phyloP scores from a whole-genome alignment of 1,284 basidiomycete species.

The Pascua guehoae region DNA sequence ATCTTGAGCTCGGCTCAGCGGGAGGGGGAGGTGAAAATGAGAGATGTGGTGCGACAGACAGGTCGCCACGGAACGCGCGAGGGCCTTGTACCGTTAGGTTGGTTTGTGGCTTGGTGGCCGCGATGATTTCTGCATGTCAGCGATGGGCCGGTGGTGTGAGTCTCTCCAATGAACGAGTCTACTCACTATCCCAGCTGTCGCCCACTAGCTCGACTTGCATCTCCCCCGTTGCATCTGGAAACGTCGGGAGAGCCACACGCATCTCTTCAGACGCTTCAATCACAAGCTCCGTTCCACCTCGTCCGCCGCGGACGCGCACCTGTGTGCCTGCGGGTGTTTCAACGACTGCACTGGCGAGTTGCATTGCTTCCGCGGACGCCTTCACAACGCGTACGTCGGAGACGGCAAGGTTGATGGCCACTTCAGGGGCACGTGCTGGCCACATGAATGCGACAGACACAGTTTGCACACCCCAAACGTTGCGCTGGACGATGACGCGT shows the following conservation, averaged over 20 bases:
- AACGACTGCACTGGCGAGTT: slow-evolving; percentile 4
- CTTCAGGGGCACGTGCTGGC: slow-evolving; percentile 22
- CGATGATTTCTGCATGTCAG: slow-evolving; percentile 15
- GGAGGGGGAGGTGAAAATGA: neutral
- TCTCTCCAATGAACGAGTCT: neutral
- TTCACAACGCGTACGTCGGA: slow-evolving; percentile 17
- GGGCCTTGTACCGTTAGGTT: no score
- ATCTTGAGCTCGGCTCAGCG: no score
- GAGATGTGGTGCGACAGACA: neutral
- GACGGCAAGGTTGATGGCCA: slow-evolving; percentile 12
- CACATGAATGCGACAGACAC: slow-evolving; percentile 23
- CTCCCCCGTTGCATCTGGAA: slow-evolving; percentile 16
- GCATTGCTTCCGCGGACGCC: slow-evolving; percentile 14
- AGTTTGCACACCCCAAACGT: slow-evolving; percentile 24
- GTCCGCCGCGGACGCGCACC: slow-evolving; percentile 11
- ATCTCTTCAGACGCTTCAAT: slow-evolving; percentile 21
- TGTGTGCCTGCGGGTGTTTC: neutral
- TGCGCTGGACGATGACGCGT: slow-evolving; percentile 17
- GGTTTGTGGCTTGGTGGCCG: neutral
- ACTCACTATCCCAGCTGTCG: slow-evolving; percentile 31
- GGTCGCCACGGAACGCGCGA: no score
- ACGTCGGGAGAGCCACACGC: slow-evolving; percentile 22
- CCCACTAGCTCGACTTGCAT: slow-evolving; percentile 27
- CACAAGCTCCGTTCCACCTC: slow-evolving; percentile 22
- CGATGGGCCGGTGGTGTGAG: neutral